Evolutionary conservation across 768 basidiomycete genomes (phyloP).

Genomic region (Panus rudis): DNA sequence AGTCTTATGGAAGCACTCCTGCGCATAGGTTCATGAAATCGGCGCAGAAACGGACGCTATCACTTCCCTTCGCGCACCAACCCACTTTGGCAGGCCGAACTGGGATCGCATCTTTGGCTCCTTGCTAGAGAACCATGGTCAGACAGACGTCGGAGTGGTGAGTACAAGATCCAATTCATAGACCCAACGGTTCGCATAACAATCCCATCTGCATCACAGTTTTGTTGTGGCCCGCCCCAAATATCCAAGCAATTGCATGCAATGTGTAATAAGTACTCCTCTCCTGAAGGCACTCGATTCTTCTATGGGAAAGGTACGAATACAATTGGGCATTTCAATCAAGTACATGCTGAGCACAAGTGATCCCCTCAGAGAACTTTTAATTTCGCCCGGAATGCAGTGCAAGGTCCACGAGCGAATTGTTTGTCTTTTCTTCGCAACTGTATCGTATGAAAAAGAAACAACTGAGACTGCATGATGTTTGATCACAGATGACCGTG

Average conservation of each 20-base stretch:
- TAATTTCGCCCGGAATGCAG: no score
- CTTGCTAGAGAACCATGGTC: conserved; percentile 74
- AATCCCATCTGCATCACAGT: conserved; percentile 28
- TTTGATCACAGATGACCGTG: no score
- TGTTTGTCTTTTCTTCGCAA: no score
- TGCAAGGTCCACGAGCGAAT: no score
- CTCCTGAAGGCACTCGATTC: conserved; percentile 59
- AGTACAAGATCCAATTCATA: conserved; percentile 19
- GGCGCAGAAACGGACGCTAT: conserved; percentile 91
- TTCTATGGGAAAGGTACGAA: conserved; percentile 84
- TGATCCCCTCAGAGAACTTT: conserved; percentile 25
- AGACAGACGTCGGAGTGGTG: conserved; percentile 87
- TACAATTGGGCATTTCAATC: background rate
- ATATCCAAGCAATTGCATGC: conserved; percentile 67
- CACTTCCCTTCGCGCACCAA: conserved; percentile 82
- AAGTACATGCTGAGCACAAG: no score
- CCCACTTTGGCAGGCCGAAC: conserved; percentile 89
- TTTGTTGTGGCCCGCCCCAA: conserved; percentile 82
- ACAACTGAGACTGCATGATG: no score
- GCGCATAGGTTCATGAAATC: conserved; percentile 68
- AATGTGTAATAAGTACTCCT: conserved; percentile 83
- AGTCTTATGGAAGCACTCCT: conserved; percentile 7
- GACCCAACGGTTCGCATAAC: background rate
- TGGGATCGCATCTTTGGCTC: conserved; percentile 71
- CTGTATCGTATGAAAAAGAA: no score